Evolutionary conservation across 805 yeast genomes (phyloP), one percentile per base, ranked within the genome.

Genomic region (Nakazawaea anatomiae): DNA sequence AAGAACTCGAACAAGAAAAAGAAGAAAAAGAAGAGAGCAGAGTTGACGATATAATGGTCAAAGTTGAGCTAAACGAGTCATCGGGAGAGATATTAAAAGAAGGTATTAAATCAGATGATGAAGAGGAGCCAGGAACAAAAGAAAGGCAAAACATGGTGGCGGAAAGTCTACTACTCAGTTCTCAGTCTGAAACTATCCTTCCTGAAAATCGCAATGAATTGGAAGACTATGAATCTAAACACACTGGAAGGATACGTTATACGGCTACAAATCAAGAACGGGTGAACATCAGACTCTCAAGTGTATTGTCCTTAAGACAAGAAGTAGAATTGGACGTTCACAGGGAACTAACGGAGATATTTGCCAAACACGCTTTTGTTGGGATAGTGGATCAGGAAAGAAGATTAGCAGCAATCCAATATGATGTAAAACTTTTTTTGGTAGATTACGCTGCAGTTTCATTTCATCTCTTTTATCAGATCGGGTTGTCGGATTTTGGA

Each of bases 321-420:
- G 76, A 75, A 10, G 75, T 85, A 1, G 80, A 80, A 42, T 56
- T 58, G 0, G 54, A 64, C 0, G 68, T 77, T 0, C 76, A 83
- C 60, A 62, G 68, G n/a, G 74, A 75, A 5, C 66, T 92, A 28
- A 84, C 96, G 0, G 76, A 80, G 42, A 66, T 89, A 1, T 82
- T 92, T 64, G 75, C 85, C 7, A 80, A 86, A 50, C 78, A 85
- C 46, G 79, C 85, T 0, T 88, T 76, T 60, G 85, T 94, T 7
- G 99, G 99, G 0, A 68, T 92, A 3, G 91, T 88, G 1, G 98
- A 92, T 62, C 76, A 77, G 9, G 61, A 67, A 10, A 76, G 80
- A 54, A 70, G 97, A 42, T 69, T 92, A 25, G 83, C 87, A 11
- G 86, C 96, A n/a, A 72, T 92, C 42, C 99, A 94, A 63, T 78